Evolutionary conservation across 257 asterid genomes (phyloP).

Genomic region (Primulina huaijiensis): DNA sequence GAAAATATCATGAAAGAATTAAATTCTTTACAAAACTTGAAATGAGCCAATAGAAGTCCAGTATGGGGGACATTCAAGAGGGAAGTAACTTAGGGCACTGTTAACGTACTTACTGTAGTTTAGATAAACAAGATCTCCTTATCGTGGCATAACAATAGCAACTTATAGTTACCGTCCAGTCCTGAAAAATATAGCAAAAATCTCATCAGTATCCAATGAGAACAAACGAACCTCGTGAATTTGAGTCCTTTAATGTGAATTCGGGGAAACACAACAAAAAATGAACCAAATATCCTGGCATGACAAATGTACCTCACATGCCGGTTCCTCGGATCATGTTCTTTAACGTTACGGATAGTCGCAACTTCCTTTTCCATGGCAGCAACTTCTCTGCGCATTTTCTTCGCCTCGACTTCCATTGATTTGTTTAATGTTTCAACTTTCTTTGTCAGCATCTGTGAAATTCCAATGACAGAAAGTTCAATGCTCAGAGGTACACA

Average conservation of each 20-base stretch:
- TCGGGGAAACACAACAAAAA: neutral
- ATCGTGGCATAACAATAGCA: neutral
- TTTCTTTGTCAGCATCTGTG: conserved; percentile 86
- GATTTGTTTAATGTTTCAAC: conserved; percentile 77
- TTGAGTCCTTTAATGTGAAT: neutral
- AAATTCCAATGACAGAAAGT: conserved; percentile 24
- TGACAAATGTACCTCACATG: conserved; percentile 45
- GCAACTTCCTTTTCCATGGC: conserved; percentile 79
- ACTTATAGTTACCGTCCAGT: conserved; percentile 27
- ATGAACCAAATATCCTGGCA: neutral
- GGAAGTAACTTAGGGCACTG: conserved; percentile 23
- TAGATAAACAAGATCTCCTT: conserved; percentile 19
- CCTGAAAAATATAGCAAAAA: conserved; percentile 34
- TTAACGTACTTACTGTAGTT: conserved; percentile 31
- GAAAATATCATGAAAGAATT: neutral
- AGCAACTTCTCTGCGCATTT: conserved; percentile 83
- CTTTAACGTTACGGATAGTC: conserved; percentile 64
- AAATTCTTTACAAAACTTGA: neutral
- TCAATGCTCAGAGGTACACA: conserved; percentile 9
- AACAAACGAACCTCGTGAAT: neutral
- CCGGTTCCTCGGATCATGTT: conserved; percentile 56
- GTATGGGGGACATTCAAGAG: neutral
- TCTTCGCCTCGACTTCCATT: conserved; percentile 84
- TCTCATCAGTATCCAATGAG: conserved; percentile 1
- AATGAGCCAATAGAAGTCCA: neutral